Evolutionary conservation across 2,329 filamentous ascomycete species (phyloP).

Genomic region (Zymoseptoria brevis): DNA sequence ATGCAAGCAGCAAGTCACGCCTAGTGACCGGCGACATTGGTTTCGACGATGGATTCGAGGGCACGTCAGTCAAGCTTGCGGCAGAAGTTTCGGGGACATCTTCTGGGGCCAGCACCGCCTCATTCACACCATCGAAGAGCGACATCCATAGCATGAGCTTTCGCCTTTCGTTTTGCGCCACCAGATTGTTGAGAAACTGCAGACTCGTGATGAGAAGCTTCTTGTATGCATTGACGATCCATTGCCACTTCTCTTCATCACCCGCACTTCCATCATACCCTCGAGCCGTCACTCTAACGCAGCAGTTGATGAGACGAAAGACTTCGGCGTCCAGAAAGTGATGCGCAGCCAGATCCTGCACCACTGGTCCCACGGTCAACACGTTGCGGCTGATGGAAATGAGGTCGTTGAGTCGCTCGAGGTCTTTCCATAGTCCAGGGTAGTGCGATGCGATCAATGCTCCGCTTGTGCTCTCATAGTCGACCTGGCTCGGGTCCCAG

Average conservation of each 20-base stretch:
- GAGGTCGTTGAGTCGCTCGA: slow-evolving; percentile 55
- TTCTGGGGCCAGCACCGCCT: slow-evolving; percentile 23
- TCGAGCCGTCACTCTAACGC: slow-evolving; percentile 55
- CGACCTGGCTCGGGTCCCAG: slow-evolving; percentile 48
- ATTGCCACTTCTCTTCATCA: slow-evolving; percentile 58
- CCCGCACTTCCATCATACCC: slow-evolving; percentile 58
- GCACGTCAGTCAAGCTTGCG: slow-evolving; percentile 22
- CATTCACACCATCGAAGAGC: slow-evolving; percentile 51
- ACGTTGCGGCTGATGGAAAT: slow-evolving; percentile 56
- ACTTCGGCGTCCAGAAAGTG: slow-evolving; percentile 54
- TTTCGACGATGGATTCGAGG: slow-evolving; percentile 22
- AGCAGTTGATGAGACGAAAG: slow-evolving; percentile 54
- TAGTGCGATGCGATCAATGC: slow-evolving; percentile 55
- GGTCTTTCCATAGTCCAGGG: slow-evolving; percentile 51
- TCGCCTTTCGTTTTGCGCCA: slow-evolving; percentile 56
- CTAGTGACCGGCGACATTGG: slow-evolving; percentile 20
- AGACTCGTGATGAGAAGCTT: slow-evolving; percentile 57
- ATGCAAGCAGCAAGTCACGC: slow-evolving; percentile 25
- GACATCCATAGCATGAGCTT: slow-evolving; percentile 60
- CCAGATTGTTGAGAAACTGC: slow-evolving; percentile 60
- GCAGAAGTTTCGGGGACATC: slow-evolving; percentile 23
- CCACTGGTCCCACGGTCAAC: slow-evolving; percentile 52
- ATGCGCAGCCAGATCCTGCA: slow-evolving; percentile 56
- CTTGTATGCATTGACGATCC: slow-evolving; percentile 58
- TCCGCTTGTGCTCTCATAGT: slow-evolving; percentile 52